phyloP scores from a whole-genome alignment of 2,329 filamentous ascomycete genomes.

The Spiromastix sp. region DNA sequence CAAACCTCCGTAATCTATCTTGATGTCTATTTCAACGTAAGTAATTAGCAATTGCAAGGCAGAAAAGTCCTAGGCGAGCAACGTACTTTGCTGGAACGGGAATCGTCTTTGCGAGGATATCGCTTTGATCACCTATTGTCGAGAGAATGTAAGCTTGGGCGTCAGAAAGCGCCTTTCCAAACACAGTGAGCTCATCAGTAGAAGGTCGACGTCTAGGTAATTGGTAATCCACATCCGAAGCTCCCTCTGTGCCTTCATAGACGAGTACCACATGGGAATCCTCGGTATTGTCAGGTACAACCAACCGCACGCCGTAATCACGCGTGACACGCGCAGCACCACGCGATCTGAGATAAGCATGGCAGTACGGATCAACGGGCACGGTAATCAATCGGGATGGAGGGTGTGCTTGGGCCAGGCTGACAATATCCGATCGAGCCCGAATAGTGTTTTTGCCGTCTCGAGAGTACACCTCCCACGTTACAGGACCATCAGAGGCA shows the following conservation, averaged over 20 bases:
- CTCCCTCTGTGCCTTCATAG: conserved; percentile 35
- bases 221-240: conserved; percentile 38
- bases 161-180: conserved; percentile 47
- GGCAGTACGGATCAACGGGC: conserved; percentile 40
- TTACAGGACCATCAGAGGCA: conserved; percentile 53
- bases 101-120: conserved; percentile 45
- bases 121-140: conserved; percentile 43
- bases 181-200: conserved; percentile 43
- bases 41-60: neutral
- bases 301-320: conserved; percentile 37
- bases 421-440: conserved; percentile 40
- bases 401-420: conserved; percentile 39
- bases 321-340: conserved; percentile 28
- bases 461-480: conserved; percentile 81
- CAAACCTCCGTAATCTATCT: conserved; percentile 51
- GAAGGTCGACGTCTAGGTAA: conserved; percentile 48
- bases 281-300: conserved; percentile 37
- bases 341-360: conserved; percentile 34
- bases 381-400: conserved; percentile 34
- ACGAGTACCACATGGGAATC: conserved; percentile 36
- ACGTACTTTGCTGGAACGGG: conserved; percentile 43
- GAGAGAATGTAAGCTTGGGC: conserved; percentile 47
- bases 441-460: conserved; percentile 64
- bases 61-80: too few relatives aligned
- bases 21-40: conserved; percentile 39